These are phyloP conservation scores for Scheffersomyces stambukii DNA, from an alignment of 1,139 yeast genomes.

Conservation along the genomic window DNA sequence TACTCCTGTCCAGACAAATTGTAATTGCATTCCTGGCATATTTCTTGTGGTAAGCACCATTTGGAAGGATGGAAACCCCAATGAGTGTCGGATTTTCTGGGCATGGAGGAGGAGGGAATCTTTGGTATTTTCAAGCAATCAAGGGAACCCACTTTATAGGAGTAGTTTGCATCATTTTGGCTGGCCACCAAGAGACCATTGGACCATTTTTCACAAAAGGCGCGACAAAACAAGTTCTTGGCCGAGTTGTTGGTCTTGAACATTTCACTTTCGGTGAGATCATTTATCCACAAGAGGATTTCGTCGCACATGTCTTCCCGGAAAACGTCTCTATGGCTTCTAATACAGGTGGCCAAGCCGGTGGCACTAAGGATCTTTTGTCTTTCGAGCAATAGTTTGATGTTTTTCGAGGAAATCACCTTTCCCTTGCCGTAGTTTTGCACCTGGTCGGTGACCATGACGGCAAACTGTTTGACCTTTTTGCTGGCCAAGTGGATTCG, in stretches of 20 bases:
- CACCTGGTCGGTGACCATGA: slow-evolving; percentile 66
- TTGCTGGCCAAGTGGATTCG: slow-evolving; percentile 61
- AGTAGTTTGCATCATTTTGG: slow-evolving; percentile 10
- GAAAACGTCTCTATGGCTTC: slow-evolving; percentile 65
- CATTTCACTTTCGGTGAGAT: slow-evolving; percentile 53
- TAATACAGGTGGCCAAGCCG: slow-evolving; percentile 63
- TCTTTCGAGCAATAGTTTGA: slow-evolving; percentile 47
- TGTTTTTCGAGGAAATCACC: slow-evolving; percentile 54
- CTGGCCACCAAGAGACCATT: slow-evolving; percentile 32
- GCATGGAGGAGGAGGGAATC: slow-evolving; percentile 8
- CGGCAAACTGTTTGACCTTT: slow-evolving; percentile 63
- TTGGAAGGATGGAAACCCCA: slow-evolving; percentile 36
- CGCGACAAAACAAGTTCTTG: slow-evolving; percentile 52
- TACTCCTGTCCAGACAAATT: slow-evolving; percentile 28
- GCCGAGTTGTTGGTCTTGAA: slow-evolving; percentile 46
- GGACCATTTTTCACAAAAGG: slow-evolving; percentile 52
- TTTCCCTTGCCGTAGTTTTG: slow-evolving; percentile 67
- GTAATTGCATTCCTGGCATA: slow-evolving; percentile 46
- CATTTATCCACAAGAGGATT: slow-evolving; percentile 61
- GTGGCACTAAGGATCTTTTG: slow-evolving; percentile 54
- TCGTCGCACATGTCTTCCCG: slow-evolving; percentile 82
- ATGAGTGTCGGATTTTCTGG: slow-evolving; percentile 13
- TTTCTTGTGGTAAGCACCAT: slow-evolving; percentile 40
- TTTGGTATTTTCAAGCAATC: slow-evolving; percentile 35
- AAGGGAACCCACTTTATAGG: slow-evolving; percentile 30